phyloP scores from a whole-genome alignment of 805 yeast genomes.

The Pichia heedii region DNA sequence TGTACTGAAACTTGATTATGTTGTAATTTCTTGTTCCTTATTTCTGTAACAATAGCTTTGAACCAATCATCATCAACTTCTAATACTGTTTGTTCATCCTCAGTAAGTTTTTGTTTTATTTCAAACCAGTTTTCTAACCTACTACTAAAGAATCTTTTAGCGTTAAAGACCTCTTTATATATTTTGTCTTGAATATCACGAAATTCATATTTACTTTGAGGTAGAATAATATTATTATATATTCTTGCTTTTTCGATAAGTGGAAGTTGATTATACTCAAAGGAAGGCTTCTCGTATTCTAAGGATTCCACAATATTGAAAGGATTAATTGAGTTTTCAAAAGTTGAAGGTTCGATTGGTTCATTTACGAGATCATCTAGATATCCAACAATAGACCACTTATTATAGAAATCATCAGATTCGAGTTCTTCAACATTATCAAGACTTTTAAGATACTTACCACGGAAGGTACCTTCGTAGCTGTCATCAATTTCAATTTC shows the following conservation, averaged over 20 bases:
- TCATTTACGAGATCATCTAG: conserved; percentile 25
- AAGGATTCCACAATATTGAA: conserved; percentile 14
- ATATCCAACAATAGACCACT: conserved; percentile 19
- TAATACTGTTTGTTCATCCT: conserved; percentile 16
- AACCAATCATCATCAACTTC: conserved; percentile 19
- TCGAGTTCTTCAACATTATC: conserved; percentile 17
- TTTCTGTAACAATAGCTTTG: conserved; percentile 13
- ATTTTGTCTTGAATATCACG: conserved; percentile 22
- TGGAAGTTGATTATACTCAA: conserved; percentile 10
- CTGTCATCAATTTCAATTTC: conserved; percentile 17
- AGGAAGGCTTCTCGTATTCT: conserved; percentile 8
- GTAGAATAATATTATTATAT: conserved; percentile 15
- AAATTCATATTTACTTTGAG: conserved; percentile 17
- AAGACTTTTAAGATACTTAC: conserved; percentile 20
- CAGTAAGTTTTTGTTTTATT: conserved; percentile 17
- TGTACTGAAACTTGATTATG: conserved; percentile 18
- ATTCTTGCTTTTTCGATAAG: conserved; percentile 13
- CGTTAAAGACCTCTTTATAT: conserved; percentile 24
- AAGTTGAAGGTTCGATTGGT: conserved; percentile 17
- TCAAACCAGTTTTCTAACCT: conserved; percentile 22
- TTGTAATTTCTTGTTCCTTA: conserved; percentile 16
- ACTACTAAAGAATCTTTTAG: conserved; percentile 17
- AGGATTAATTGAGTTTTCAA: conserved; percentile 19
- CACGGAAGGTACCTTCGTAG: conserved; percentile 24
- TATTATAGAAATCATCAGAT: conserved; percentile 22